phyloP scores from a whole-genome alignment of 1,284 basidiomycete species.

The Sanghuangporus baumii region DNA sequence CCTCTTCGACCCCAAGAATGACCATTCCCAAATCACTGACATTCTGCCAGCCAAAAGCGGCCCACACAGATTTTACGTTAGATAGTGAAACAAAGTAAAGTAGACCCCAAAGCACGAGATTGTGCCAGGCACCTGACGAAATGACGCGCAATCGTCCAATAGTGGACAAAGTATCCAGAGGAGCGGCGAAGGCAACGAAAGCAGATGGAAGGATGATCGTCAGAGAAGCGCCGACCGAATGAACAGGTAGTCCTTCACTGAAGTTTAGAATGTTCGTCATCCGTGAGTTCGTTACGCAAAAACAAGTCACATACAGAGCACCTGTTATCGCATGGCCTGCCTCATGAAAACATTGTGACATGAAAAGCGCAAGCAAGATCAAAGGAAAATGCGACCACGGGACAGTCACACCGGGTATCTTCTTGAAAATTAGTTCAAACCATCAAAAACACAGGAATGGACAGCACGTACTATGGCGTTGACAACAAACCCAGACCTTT shows the following conservation, averaged over 20 bases:
- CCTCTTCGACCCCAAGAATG: conserved; percentile 44
- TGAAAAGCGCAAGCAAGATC: conserved; percentile 52
- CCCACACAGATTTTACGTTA: conserved; percentile 27
- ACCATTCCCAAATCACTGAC: conserved; percentile 43
- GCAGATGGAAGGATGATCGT: conserved; percentile 59
- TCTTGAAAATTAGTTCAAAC: neutral
- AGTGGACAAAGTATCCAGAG: conserved; percentile 35
- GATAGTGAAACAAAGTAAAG: conserved; percentile 30
- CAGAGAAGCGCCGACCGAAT: conserved; percentile 51
- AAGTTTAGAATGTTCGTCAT: conserved; percentile 4
- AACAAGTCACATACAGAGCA: conserved; percentile 45
- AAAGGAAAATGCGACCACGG: conserved; percentile 58
- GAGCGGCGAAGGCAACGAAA: conserved; percentile 51
- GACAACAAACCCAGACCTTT: conserved; percentile 16
- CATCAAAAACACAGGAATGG: neutral
- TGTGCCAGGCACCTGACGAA: conserved; percentile 68
- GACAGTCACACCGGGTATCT: conserved; percentile 75
- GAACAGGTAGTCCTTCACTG: conserved; percentile 51
- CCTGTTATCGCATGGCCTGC: conserved; percentile 63
- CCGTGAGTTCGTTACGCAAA: neutral
- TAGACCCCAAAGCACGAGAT: conserved; percentile 43
- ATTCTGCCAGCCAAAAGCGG: conserved; percentile 44
- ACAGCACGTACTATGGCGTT: conserved; percentile 40
- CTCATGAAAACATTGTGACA: conserved; percentile 63
- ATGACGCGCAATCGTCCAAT: conserved; percentile 48